These are phyloP conservation scores for Phoenix roebelenii DNA, from an alignment of 176 grass and related monocot genomes.

Conservation along the genomic window DNA sequence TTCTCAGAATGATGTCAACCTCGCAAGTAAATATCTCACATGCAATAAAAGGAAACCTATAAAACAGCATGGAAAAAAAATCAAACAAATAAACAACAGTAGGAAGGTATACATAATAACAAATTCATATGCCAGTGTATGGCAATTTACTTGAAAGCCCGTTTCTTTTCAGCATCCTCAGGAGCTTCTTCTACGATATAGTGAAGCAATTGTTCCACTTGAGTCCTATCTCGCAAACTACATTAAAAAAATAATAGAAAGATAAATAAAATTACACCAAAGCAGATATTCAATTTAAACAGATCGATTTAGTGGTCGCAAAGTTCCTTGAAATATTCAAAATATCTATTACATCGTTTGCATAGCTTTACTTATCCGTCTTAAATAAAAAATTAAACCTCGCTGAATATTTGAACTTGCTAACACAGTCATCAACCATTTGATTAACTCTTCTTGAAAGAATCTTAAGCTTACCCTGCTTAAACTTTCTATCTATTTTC, in stretches of 20 bases:
- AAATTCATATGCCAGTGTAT: too few species aligned
- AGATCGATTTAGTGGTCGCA: too few species aligned
- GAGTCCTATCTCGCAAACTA: constrained; percentile 74
- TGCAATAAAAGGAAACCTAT: constrained; percentile 98
- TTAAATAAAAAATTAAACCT: too few species aligned
- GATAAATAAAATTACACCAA: constrained; percentile 5
- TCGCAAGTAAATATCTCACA: constrained; percentile 99
- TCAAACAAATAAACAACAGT: constrained; percentile 15
- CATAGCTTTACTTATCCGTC: too few species aligned
- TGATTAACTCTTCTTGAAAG: too few species aligned
- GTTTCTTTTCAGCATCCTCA: constrained; percentile 88
- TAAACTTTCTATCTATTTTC: too few species aligned
- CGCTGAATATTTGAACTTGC: too few species aligned
- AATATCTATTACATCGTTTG: too few species aligned
- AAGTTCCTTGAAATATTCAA: too few species aligned
- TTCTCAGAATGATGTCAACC: constrained; percentile 91
- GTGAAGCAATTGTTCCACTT: constrained; percentile 66
- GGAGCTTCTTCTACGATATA: constrained; percentile 76
- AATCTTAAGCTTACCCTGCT: too few species aligned
- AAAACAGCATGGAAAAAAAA: background rate
- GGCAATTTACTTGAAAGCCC: constrained; percentile 56
- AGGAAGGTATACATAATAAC: background rate
- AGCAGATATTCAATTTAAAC: too few species aligned
- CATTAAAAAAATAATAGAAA: constrained; percentile 10
- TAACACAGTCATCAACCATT: too few species aligned